These are phyloP conservation scores for Neofusicoccum umdonicola DNA, from an alignment of 2,329 filamentous ascomycete species.

Conservation along the genomic window DNA sequence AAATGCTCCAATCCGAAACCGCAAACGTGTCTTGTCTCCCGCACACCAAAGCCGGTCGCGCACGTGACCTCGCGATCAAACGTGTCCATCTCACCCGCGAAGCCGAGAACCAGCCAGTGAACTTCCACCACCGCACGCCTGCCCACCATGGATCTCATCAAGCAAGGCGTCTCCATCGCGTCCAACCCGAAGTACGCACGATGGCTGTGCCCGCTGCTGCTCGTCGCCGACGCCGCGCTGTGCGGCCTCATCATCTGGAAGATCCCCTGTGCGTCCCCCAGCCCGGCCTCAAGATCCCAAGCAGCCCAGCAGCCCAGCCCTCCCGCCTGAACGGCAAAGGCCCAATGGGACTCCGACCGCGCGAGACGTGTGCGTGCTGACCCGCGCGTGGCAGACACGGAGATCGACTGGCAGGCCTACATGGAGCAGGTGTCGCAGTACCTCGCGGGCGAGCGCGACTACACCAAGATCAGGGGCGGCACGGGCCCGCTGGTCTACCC, in stretches of 20 bases:
- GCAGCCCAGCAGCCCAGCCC: too few species aligned
- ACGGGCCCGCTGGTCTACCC: slow-evolving; percentile 96
- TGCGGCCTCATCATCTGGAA: slow-evolving; percentile 75
- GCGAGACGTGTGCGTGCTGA: too few species aligned
- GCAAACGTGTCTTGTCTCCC: not conserved
- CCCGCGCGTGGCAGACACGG: slow-evolving; percentile 66
- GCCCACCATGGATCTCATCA: slow-evolving; percentile 37
- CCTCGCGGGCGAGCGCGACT: slow-evolving; percentile 81
- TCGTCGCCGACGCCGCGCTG: slow-evolving; percentile 68
- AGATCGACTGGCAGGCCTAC: slow-evolving; percentile 97
- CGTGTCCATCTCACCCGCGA: not conserved
- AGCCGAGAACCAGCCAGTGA: too few species aligned
- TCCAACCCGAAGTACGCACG: slow-evolving; percentile 55
- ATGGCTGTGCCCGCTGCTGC: slow-evolving; percentile 66
- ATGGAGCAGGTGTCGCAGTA: slow-evolving; percentile 89
- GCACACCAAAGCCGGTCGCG: not conserved
- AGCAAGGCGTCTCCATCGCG: slow-evolving; percentile 38
- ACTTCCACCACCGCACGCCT: slow-evolving; percentile 10
- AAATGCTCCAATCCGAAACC: not conserved
- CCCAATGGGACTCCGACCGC: too few species aligned
- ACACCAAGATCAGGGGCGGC: slow-evolving; percentile 77
- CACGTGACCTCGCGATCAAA: slow-evolving; percentile 8
- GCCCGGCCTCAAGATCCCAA: too few species aligned
- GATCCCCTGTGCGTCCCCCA: slow-evolving; percentile 67
- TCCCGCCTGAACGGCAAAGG: too few species aligned